Base-by-base conservation (phyloP, 139 green algal species). In the Chlamydomonas applanata region DNA sequence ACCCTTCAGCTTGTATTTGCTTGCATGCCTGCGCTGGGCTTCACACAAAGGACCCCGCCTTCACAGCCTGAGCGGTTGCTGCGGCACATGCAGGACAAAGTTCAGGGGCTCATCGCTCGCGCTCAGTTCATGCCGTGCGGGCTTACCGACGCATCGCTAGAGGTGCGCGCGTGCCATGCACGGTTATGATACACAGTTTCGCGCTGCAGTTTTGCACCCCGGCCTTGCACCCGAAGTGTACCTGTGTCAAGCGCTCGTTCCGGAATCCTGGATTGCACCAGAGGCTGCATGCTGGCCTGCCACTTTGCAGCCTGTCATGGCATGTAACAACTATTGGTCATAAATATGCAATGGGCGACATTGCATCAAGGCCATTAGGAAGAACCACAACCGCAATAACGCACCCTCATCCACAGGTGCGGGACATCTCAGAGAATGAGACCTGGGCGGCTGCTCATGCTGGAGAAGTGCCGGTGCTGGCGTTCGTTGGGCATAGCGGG, bases 401-500 rank as follows among this genome's bases (percentile, higher is more conserved):
- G 32, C 44, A n/a, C 13, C 4, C 2, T 36, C 63, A 87, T 2
- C 19, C 27, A n/a, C 74, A 89, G 79, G 79, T 90, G 0, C 72
- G 87, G 0, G 76, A 89, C 59, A 81, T 90, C 22, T 52, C 80
- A 0, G 52, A 30, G 29, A 82, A 79, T 40, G 74, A 77, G 7
- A 60, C 34, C 2, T 90, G 85, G 85, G 69, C 85, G 56, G 61
- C 57, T 1, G 36, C 59, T 5, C 80, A 83, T 33, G 46, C 61
- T 1, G 60, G 85, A 60, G 62, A 62, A 16, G 85, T 90, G 34
- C 85, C 85, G 7, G 82, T 90, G 32, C 76, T 90, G 62, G 85
- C 79, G 24, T 44, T 67, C 25, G 32, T 80, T 22, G 62, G 44
- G 20, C 22, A 35, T 34, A 40, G 70, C 3, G 82, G 64, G 25